A percentile compares a stretch with the other conserved stretches of the same genome.
These are phyloP conservation scores for Monosporascus sp. DNA, from an alignment of 2,329 filamentous ascomycete genomes.

Conservation along the genomic window DNA sequence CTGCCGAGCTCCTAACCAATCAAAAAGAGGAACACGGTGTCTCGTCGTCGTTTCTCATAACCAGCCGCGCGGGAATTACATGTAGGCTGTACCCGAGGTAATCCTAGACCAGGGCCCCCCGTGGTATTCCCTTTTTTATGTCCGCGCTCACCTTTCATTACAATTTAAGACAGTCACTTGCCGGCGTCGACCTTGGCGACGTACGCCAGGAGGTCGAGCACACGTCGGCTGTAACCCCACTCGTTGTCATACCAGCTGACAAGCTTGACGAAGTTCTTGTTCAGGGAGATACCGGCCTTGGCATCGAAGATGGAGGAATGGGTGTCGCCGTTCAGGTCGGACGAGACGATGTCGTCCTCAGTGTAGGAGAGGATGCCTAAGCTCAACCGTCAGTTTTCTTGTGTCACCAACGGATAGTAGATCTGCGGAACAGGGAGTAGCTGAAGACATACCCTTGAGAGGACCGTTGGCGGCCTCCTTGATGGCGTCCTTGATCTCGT, in stretches of 20 bases:
- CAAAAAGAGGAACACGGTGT: background rate
- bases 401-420: background rate
- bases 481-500: constrained; percentile 88
- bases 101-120: too few relatives aligned
- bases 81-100: too few relatives aligned
- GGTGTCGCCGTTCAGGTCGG: constrained; percentile 86
- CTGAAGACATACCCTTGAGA: constrained; percentile 67
- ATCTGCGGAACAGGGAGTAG: background rate
- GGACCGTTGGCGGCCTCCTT: constrained; percentile 79
- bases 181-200: constrained; percentile 69
- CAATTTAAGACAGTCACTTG: constrained; percentile 34
- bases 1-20: background rate
- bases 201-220: constrained; percentile 75
- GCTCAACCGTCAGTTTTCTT: constrained; percentile 6
- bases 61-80: too few relatives aligned
- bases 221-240: constrained; percentile 98
- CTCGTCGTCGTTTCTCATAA: too few relatives aligned
- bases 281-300: constrained; percentile 97
- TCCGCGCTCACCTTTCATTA: constrained; percentile 9
- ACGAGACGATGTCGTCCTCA: constrained; percentile 94
- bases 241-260: constrained; percentile 99
- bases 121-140: too few relatives aligned
- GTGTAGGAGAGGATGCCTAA: constrained; percentile 86
- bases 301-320: constrained; percentile 98
- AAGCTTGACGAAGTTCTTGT: constrained; percentile 98